Percentiles rank a stretch among this genome's conserved stretches.
phyloP scores from a whole-genome alignment of 2,329 filamentous ascomycete species.

The Beauveria rudraprayagi region DNA sequence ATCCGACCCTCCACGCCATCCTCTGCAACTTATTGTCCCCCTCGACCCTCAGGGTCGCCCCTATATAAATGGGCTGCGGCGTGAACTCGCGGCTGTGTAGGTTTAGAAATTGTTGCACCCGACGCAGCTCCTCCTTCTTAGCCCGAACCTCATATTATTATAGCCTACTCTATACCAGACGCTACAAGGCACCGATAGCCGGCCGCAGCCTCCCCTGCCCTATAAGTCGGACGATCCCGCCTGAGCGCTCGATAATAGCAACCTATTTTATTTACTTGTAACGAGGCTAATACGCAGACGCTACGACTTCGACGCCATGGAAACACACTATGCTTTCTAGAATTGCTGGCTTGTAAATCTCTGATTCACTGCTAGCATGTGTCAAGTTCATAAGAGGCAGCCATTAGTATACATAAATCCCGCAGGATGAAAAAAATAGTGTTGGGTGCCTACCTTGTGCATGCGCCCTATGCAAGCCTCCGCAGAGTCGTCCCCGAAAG shows the following conservation, averaged over 20 bases:
- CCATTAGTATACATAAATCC: not conserved
- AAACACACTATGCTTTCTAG: not conserved
- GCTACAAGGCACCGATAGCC: not conserved
- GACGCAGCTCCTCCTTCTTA: not conserved
- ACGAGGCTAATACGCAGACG: not conserved
- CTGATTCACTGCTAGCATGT: not conserved
- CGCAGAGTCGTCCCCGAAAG: not conserved
- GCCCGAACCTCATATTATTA: not conserved
- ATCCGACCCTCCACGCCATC: not conserved
- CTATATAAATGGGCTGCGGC: not conserved
- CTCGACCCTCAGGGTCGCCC: not conserved
- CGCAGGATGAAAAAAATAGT: not conserved
- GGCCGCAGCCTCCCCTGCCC: not conserved
- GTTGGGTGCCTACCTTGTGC: not conserved
- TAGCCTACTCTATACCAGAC: not conserved
- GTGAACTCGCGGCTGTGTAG: not conserved
- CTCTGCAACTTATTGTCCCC: not conserved
- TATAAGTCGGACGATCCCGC: not conserved
- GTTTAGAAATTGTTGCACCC: not conserved
- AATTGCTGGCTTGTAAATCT: not conserved
- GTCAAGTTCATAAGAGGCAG: not conserved
- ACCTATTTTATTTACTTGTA: not conserved
- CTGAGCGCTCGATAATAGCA: not conserved
- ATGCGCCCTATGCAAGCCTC: not conserved
- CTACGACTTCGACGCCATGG: not conserved